Percentiles rank a stretch among this genome's conserved stretches.
phyloP scores from a whole-genome alignment of 345 rosid species.

The Salix udensis region DNA sequence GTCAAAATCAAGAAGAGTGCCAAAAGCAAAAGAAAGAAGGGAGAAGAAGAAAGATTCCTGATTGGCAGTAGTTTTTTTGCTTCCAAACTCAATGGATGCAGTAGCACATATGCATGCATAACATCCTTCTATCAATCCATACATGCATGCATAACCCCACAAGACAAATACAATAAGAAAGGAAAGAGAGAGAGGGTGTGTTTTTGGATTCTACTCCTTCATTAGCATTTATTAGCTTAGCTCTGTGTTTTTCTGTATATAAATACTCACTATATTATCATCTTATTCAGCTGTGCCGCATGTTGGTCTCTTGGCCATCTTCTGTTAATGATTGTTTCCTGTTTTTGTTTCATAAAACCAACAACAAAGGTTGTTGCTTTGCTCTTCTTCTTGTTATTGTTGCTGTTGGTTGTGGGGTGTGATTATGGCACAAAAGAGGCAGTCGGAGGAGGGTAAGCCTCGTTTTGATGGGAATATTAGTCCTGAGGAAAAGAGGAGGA shows the following conservation, averaged over 20 bases:
- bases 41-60: neutral
- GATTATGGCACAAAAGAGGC: conserved; percentile 87
- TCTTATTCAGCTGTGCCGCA: conserved; percentile 12
- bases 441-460: conserved; percentile 62
- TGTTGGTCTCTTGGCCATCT: conserved; percentile 31
- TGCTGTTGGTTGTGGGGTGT: neutral
- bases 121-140: neutral
- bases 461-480: conserved; percentile 40
- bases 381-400: neutral
- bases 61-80: neutral
- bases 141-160: neutral
- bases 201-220: neutral
- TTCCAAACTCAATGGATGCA: conserved; percentile 28
- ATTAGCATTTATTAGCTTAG: neutral
- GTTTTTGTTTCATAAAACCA: neutral
- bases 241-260: neutral
- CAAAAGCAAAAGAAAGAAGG: neutral
- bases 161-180: neutral
- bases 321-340: conserved; percentile 6
- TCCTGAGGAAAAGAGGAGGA: conserved; percentile 71
- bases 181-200: neutral
- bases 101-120: neutral
- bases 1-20: neutral
- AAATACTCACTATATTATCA: neutral
- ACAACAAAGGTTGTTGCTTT: neutral